These are phyloP conservation scores for Epichloe baconii DNA, from an alignment of 2,329 filamentous ascomycete species.

Conservation along the genomic window DNA sequence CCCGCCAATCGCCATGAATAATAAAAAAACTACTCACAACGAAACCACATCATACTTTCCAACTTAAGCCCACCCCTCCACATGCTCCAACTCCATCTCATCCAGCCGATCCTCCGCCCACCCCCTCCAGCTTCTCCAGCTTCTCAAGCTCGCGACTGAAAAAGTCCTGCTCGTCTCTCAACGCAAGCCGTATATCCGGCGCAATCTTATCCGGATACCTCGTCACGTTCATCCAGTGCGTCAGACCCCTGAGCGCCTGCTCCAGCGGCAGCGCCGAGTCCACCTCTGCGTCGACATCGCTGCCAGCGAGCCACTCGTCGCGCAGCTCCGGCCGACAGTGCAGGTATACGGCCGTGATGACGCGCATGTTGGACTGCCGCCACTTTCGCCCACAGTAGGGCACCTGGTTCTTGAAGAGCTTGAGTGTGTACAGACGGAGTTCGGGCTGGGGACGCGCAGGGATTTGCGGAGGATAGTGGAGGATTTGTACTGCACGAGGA, in stretches of 20 bases:
- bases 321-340: conserved; percentile 85
- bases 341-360: conserved; percentile 93
- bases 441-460: conserved; percentile 76
- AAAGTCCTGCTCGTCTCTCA: conserved; percentile 66
- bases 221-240: conserved; percentile 87
- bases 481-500: conserved; percentile 92
- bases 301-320: conserved; percentile 88
- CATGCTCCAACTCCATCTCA: conserved; percentile 21
- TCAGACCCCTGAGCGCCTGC: conserved; percentile 76
- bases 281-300: conserved; percentile 84
- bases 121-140: conserved; percentile 35
- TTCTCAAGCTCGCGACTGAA: conserved; percentile 67
- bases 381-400: conserved; percentile 97
- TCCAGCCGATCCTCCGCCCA: conserved; percentile 31
- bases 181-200: conserved; percentile 38
- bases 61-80: conserved; percentile 15
- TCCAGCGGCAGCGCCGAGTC: conserved; percentile 87
- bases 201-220: conserved; percentile 70
- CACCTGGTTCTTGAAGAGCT: conserved; percentile 97
- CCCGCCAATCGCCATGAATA: neutral
- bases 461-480: conserved; percentile 84
- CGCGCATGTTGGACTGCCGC: conserved; percentile 96
- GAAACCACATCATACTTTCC: neutral
- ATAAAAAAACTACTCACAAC: no score
- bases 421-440: conserved; percentile 85